phyloP scores from a whole-genome alignment of 257 asterid genomes.

The Solanum peruvianum region DNA sequence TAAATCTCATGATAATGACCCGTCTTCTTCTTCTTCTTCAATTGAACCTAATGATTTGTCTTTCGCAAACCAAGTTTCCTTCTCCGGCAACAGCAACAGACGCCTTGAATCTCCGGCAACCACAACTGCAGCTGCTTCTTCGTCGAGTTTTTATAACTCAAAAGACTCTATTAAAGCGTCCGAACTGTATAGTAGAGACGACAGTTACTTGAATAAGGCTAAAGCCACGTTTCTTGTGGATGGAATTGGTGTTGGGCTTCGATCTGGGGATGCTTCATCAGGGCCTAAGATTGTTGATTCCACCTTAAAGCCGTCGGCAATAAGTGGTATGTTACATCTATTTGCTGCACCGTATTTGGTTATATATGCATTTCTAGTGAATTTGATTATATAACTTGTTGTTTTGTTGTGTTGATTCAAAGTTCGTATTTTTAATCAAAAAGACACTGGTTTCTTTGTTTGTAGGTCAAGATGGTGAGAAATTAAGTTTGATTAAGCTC shows the following conservation, averaged over 20 bases:
- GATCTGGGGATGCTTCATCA: slow-evolving; percentile 18
- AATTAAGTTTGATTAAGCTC: slow-evolving; percentile 63
- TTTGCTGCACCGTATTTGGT: background rate
- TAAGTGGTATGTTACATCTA: slow-evolving; percentile 29
- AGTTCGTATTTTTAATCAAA: background rate
- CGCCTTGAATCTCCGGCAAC: slow-evolving; percentile 27
- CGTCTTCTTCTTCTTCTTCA: background rate
- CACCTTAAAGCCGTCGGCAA: slow-evolving; percentile 37
- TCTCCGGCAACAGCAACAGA: slow-evolving; percentile 21
- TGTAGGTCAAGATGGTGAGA: slow-evolving; percentile 75
- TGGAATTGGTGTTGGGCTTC: slow-evolving; percentile 25
- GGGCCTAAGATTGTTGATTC: slow-evolving; percentile 56
- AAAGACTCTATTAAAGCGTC: slow-evolving; percentile 29
- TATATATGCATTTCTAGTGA: background rate
- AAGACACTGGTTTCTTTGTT: slow-evolving; percentile 7
- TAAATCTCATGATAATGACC: slow-evolving; percentile 1
- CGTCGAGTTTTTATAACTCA: slow-evolving; percentile 29
- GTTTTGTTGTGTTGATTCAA: background rate
- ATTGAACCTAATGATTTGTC: slow-evolving; percentile 14
- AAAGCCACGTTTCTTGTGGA: slow-evolving; percentile 33
- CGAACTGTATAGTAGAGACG: slow-evolving; percentile 47
- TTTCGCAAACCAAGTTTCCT: slow-evolving; percentile 7
- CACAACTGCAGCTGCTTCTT: slow-evolving; percentile 4
- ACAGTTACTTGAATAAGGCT: slow-evolving; percentile 49
- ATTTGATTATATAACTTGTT: background rate